A percentile compares a stretch with the other conserved stretches of the same genome.
phyloP scores from a whole-genome alignment of 2,329 filamentous ascomycete genomes.

The Penicillium janthinellum region DNA sequence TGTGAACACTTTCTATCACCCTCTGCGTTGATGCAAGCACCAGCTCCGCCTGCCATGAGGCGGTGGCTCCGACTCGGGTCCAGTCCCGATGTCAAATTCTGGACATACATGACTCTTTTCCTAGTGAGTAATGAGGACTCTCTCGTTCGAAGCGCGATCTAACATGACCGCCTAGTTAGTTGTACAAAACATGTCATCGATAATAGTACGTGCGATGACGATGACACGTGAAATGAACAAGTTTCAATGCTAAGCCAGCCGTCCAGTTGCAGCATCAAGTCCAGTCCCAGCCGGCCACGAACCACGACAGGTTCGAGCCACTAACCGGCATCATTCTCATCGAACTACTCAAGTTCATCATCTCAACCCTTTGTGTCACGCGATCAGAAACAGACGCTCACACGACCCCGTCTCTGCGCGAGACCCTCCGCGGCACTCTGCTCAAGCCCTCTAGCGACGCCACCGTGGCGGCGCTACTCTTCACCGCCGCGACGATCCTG shows the following conservation, averaged over 20 bases:
- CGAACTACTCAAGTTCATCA: neutral
- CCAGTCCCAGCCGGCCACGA: neutral
- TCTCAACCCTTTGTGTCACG: neutral
- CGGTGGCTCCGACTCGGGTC: neutral
- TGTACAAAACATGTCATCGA: constrained; percentile 4
- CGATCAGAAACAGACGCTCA: neutral
- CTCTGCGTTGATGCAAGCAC: neutral
- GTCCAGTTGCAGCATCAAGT: neutral
- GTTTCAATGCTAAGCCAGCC: neutral
- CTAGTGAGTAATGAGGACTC: neutral
- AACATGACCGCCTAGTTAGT: neutral
- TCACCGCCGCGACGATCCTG: neutral
- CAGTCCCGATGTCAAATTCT: neutral
- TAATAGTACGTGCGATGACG: neutral
- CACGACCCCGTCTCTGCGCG: neutral
- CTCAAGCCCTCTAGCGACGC: neutral
- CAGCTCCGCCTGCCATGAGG: neutral
- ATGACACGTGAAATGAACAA: too few species aligned
- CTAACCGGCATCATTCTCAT: constrained; percentile 1
- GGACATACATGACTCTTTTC: neutral
- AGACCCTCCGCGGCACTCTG: neutral
- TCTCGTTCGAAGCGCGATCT: neutral
- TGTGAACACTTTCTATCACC: neutral
- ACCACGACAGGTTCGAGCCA: neutral
- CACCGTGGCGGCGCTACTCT: neutral